Evolutionary conservation across 2,329 filamentous ascomycete species (phyloP).

Genomic region (Ophidiomyces ophidiicola): DNA sequence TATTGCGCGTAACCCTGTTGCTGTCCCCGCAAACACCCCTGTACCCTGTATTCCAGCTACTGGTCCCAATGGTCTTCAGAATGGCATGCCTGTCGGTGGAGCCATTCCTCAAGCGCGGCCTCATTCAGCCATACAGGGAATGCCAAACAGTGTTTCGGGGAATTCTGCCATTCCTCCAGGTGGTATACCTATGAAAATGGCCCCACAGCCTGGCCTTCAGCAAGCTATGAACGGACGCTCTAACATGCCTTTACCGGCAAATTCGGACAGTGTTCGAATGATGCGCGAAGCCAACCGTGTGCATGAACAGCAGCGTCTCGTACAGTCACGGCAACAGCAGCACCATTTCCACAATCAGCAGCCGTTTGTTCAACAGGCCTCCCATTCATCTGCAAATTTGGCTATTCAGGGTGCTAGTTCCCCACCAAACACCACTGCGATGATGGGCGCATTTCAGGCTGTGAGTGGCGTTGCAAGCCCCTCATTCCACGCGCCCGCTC

Average conservation of each 20-base stretch:
- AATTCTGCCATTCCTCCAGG: slow-evolving; percentile 41
- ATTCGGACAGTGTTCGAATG: slow-evolving; percentile 37
- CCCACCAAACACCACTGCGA: slow-evolving; percentile 32
- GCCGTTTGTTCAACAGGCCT: slow-evolving; percentile 31
- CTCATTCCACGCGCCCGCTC: slow-evolving; percentile 29
- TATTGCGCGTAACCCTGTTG: slow-evolving; percentile 34
- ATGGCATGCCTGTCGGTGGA: slow-evolving; percentile 19
- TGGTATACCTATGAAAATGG: slow-evolving; percentile 47
- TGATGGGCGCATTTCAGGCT: slow-evolving; percentile 34
- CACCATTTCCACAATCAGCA: slow-evolving; percentile 31
- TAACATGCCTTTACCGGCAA: slow-evolving; percentile 43
- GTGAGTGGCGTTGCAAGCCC: slow-evolving; percentile 35
- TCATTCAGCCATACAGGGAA: slow-evolving; percentile 31
- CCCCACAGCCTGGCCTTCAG: slow-evolving; percentile 48
- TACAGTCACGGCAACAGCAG: slow-evolving; percentile 41
- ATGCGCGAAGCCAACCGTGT: slow-evolving; percentile 38
- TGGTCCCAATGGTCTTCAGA: slow-evolving; percentile 12
- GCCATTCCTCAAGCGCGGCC: slow-evolving; percentile 29
- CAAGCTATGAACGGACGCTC: slow-evolving; percentile 28
- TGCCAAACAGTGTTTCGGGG: slow-evolving; percentile 33
- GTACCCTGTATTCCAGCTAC: slow-evolving; percentile 4
- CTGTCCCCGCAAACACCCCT: slow-evolving; percentile 26
- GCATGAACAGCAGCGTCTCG: slow-evolving; percentile 47
- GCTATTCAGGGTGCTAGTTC: slow-evolving; percentile 33
- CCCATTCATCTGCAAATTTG: slow-evolving; percentile 36